Percentiles rank a stretch among this genome's conserved stretches.
Evolutionary conservation across 371 early-diverging fungal species (phyloP).

Genomic region (Circinella minor): DNA sequence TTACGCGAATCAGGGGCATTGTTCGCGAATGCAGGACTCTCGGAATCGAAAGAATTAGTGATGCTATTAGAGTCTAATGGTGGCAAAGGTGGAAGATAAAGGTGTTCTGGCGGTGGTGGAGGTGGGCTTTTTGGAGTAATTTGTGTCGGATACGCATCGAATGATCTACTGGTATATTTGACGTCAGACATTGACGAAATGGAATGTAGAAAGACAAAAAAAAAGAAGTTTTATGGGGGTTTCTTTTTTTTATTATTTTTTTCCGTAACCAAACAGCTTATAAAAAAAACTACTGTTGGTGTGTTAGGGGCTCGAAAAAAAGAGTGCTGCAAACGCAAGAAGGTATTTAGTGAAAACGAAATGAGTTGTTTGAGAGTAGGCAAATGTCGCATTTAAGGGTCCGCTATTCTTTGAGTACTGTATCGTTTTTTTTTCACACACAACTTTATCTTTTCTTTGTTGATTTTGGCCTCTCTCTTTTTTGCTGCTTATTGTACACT

Average conservation of each 20-base stretch:
- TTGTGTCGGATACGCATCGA: neutral
- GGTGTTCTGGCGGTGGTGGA: conserved; percentile 5
- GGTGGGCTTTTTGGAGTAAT: neutral
- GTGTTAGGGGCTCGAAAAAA: neutral
- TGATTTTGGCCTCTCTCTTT: too few species aligned
- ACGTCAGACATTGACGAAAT: conserved; percentile 9
- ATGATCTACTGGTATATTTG: conserved; percentile 7
- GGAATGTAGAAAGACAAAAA: neutral
- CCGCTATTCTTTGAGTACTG: neutral
- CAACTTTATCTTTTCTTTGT: too few species aligned
- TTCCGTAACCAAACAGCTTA: neutral
- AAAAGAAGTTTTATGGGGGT: neutral
- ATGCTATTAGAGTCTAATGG: neutral
- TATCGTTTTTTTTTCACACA: neutral
- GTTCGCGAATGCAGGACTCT: neutral
- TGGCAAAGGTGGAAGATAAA: neutral
- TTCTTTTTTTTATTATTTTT: neutral
- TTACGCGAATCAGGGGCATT: conserved; percentile 7
- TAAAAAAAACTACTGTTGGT: neutral
- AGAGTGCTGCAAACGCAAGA: neutral
- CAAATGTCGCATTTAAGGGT: neutral
- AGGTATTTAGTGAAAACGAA: neutral
- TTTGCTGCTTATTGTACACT: too few species aligned
- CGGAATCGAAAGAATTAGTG: neutral
- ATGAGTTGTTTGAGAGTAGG: too few species aligned